Base-by-base conservation (phyloP, 2,329 filamentous ascomycete genomes). In the Fusarium sp. region DNA sequence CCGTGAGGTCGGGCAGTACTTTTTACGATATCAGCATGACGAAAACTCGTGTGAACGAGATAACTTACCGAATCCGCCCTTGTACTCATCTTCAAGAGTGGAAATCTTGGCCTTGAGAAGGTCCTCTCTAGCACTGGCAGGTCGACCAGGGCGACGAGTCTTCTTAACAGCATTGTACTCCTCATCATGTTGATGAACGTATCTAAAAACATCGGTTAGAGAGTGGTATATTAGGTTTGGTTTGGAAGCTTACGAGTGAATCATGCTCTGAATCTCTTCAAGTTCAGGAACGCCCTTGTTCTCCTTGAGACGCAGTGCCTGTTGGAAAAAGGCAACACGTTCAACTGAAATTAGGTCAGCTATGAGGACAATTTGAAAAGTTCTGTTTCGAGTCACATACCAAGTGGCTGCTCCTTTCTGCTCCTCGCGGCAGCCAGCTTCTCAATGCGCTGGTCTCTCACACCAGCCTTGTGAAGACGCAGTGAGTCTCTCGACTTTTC, bases 401-500 rank as follows among this genome's bases (percentile, higher is more conserved):
- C 79, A 74, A 93, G 87, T 20, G 90, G 89, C 75, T 90, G 87
- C 77, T 97, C 93, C 68, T 87, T 88, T 79, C 91, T 96, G 73
- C 86, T 86, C 74, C 92, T 87, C 36, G 89, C 83, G n/a, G 87
- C 82, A 20, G 89, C 86, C 61, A 94, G 83, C 77, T 90, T 91
- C 72, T 89, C 88, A 34, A 99, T 85, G 77, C 92, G 92, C 74
- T 96, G 90, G 75, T 97, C 94, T 79, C 96, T 87, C 69, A 90
- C 86, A 67, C 88, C 87, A 18, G 96, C 96, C 74, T 90, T 87
- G 78, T 93, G 91, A 68, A 98, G 83, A 56, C 93, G 88, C 76
- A 91, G 88, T 4, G 93, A 92, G 83, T 98, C 93, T 71, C 96
- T 87, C 65, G 93, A 97, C 78, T 93, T 93, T 79, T 93, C 91